Evolutionary conservation across 306 rosid genomes (phyloP).

Genomic region (Corylus heterophylla): DNA sequence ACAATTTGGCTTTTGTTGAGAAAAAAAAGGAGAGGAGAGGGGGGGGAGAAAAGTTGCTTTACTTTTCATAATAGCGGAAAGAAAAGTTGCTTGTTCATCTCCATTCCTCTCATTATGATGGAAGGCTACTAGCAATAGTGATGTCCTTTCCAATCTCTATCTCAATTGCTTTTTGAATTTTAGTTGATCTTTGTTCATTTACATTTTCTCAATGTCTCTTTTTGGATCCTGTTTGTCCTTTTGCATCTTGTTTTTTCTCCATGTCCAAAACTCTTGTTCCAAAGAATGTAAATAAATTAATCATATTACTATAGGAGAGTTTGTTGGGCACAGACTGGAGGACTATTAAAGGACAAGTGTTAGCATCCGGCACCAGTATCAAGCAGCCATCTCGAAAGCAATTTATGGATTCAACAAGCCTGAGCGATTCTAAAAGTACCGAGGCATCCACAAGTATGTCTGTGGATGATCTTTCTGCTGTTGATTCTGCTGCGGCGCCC

Average conservation of each 20-base stretch:
- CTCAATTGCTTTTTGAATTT: background rate
- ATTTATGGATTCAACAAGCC: constrained; percentile 64
- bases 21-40: too few relatives aligned
- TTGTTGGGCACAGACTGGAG: constrained; percentile 74
- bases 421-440: constrained; percentile 76
- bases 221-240: constrained; percentile 7
- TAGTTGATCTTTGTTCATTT: background rate
- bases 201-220: background rate
- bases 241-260: background rate
- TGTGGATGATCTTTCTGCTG: constrained; percentile 65
- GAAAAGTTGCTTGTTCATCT: background rate
- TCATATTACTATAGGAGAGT: constrained; percentile 55
- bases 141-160: background rate
- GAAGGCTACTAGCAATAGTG: background rate
- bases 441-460: constrained; percentile 87
- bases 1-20: too few relatives aligned
- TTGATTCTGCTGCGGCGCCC: constrained; percentile 75
- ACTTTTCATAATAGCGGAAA: background rate
- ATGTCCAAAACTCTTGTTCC: background rate
- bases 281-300: background rate
- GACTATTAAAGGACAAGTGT: constrained; percentile 77
- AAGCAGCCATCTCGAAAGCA: constrained; percentile 73
- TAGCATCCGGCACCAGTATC: constrained; percentile 59
- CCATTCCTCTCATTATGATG: background rate
- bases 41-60: too few relatives aligned